Conservation (phyloP, 2,329 filamentous ascomycete genomes). For the Colletotrichum trifolii region DNA sequence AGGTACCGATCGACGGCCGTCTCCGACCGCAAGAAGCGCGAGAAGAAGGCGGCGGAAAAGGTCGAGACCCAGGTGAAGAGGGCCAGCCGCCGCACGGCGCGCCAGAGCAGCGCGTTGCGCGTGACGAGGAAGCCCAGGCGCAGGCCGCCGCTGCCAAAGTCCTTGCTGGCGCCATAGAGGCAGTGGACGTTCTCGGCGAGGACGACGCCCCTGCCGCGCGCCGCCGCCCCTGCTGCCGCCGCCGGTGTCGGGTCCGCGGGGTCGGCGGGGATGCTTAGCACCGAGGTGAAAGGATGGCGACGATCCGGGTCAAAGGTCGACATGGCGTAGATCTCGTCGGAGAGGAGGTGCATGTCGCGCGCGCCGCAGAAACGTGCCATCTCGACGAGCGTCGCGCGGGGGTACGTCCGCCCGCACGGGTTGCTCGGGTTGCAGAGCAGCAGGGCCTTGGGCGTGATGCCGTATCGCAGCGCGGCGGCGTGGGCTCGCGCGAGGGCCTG, state of each 20-base stretch:
- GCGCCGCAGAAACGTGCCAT: slow-evolving; percentile 12
- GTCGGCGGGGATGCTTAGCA: slow-evolving; percentile 15
- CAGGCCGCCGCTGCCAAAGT: slow-evolving; percentile 22
- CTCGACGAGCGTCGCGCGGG: not conserved
- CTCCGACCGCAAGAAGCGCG: slow-evolving; percentile 1
- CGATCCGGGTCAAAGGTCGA: slow-evolving; percentile 1
- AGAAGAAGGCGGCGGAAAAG: slow-evolving; percentile 5
- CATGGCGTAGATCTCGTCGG: slow-evolving; percentile 20
- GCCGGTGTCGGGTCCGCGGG: not conserved
- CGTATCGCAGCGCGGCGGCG: not conserved
- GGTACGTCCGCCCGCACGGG: slow-evolving; percentile 12
- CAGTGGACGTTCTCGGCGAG: slow-evolving; percentile 18
- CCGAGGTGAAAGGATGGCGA: slow-evolving; percentile 6
- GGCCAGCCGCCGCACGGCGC: not conserved
- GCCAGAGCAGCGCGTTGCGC: slow-evolving; percentile 5
- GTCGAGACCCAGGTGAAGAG: slow-evolving; percentile 10
- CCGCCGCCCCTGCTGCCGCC: too few relatives aligned
- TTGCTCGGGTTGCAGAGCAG: slow-evolving; percentile 27
- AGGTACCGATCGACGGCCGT: not conserved
- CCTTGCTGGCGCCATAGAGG: slow-evolving; percentile 22
- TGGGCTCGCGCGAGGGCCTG: not conserved
- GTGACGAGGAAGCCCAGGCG: slow-evolving; percentile 21
- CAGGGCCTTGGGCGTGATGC: not conserved
- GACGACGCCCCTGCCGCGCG: not conserved
- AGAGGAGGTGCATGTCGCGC: slow-evolving; percentile 17